These are phyloP conservation scores for Lithospermum erythrorhizon DNA, from an alignment of 257 asterid genomes.

Conservation along the genomic window DNA sequence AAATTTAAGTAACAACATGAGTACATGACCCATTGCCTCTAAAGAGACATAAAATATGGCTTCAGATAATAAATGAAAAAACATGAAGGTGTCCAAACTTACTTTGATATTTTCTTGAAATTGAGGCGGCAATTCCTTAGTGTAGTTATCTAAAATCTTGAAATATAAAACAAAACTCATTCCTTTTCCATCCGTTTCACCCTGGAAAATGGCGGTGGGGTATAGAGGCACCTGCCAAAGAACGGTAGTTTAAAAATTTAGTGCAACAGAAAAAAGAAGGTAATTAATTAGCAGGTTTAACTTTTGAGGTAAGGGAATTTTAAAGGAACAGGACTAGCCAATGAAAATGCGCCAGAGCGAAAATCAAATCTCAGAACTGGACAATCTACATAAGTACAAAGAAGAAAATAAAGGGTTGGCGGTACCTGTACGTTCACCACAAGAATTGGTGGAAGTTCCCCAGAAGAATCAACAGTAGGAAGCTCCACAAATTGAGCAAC, in stretches of 20 bases:
- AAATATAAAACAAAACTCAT: constrained; percentile 39
- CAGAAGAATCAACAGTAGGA: constrained; percentile 44
- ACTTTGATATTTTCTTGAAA: constrained; percentile 43
- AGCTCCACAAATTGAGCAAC: constrained; percentile 79
- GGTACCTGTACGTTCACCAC: constrained; percentile 92
- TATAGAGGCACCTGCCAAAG: constrained; percentile 34
- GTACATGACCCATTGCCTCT: too few species aligned
- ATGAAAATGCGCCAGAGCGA: too few species aligned
- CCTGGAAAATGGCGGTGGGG: constrained; percentile 37
- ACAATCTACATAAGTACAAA: too few species aligned
- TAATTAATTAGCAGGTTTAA: neutral
- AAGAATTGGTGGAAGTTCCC: constrained; percentile 74
- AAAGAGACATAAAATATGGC: neutral
- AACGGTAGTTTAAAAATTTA: neutral
- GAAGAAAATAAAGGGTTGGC: neutral
- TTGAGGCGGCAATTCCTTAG: constrained; percentile 37
- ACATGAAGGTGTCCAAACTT: constrained; percentile 4
- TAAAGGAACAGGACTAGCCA: too few species aligned
- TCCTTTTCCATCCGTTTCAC: constrained; percentile 48
- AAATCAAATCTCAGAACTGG: too few species aligned
- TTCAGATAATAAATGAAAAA: neutral
- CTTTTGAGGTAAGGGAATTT: neutral
- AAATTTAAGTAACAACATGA: too few species aligned
- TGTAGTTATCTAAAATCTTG: constrained; percentile 32
- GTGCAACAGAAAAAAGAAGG: neutral